Base-by-base conservation (phyloP, 2,329 filamentous ascomycete genomes). In the Graphium sp. region DNA sequence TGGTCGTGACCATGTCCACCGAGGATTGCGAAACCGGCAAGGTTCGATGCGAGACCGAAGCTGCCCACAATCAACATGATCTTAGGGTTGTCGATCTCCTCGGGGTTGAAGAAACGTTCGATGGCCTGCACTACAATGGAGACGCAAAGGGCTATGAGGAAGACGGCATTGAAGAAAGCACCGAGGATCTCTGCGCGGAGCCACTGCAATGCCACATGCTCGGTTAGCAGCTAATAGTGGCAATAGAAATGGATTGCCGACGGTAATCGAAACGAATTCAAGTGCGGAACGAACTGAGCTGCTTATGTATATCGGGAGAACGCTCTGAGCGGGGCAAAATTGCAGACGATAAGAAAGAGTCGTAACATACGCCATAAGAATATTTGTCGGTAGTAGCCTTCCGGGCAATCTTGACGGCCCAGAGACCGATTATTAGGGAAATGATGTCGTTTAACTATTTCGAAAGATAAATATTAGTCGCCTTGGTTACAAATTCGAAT, bases 41-140 rank as follows among this genome's bases (percentile, higher is more conserved):
- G 66, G 45, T 98, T 98, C 18, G 85, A 94, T 6, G 74, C 62
- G 10, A 98, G 66, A 29, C 89, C 89, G 33, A 82, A 65, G 36
- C 67, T 84, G 22, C 89, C 89, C 29, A 98, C 89, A 37, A 89
- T 75, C 34, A 93, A 71, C 39, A 98, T 84, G 21, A 98, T 64
- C 41, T 77, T 67, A 2, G 89, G 85, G 43, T 92, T 82, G 28
- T 62, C 62, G 44, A 98, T 85, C 47, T 80, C 73, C 43, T 87
- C 85, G 6, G 85, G 84, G 43, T 95, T 83, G 45, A 95, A 66
- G 41, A 98, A 79, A 45, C 89, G 78, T 43, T 85, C 83, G 35
- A 94, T 68, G 11, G 89, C 89, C 53, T 98, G 89, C 42, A 98
- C 74, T 45, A 95, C 80, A 52, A 98, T 98, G 28, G 87, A 91